Base-by-base conservation (phyloP, 176 grass and related monocot species). In the Avena sativa region DNA sequence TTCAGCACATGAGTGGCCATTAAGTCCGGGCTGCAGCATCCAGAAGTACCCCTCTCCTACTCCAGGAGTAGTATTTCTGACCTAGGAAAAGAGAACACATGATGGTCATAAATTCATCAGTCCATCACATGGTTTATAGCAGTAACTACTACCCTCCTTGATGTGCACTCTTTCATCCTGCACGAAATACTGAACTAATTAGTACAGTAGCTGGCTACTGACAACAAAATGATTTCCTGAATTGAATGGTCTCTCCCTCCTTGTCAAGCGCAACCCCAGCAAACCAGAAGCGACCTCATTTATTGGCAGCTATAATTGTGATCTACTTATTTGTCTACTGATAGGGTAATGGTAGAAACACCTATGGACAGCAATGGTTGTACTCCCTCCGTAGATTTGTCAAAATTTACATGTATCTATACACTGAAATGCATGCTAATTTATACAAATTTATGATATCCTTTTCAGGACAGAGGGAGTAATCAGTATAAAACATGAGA, bases 171-270 rank as follows among this genome's bases (percentile, higher is more conserved):
- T 71, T 91, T 88, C 75, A 81, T 79, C 86, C 69, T 75, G 81
- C 76, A 12, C 65, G 79, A 53, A 81, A 83, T 62, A 34, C 40
- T 53, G 61, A 84, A 84, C 76, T 47, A 79, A 91, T 91, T 59
- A 91, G 70, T 78, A 83, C 72, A 75, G 72, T 51, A 75, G 85
- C 47, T 87, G 74, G 23, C 79, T 57, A 77, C 86, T 91, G 86
- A 91, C 86, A 88, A 64, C 50, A 69, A 85, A 91, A 91, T 88
- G 82, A 91, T 88, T 82, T 85, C 86, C 20, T 1, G 61, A 78
- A 91, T 86, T 91, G 82, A 91, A 88, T 91, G 79, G 86, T 85
- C 71, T 71, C 70, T 81, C 61, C 60, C 53, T 70, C 62, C 76
- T 19, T 88, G 77, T 85, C 82, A 85, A 85, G 82, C 32, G 81